These are phyloP conservation scores for Verticillium klebahnii DNA, from an alignment of 2,329 filamentous ascomycete species.

Conservation along the genomic window DNA sequence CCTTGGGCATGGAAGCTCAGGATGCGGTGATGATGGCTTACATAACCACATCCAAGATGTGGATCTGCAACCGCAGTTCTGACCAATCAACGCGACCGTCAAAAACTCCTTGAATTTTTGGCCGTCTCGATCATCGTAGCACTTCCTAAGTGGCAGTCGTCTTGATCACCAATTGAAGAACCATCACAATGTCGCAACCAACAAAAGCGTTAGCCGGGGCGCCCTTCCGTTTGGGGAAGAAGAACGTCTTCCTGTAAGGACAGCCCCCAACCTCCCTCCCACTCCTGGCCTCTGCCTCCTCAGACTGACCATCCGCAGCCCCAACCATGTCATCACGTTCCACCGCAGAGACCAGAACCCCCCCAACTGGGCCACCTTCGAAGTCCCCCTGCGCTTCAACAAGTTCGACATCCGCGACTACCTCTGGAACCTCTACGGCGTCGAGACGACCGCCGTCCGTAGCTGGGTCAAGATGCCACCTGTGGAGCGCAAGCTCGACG, in stretches of 20 bases:
- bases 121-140: constrained; percentile 2
- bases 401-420: constrained; percentile 97
- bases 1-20: too few species aligned
- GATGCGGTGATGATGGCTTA: background rate
- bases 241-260: constrained; percentile 52
- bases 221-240: constrained; percentile 44
- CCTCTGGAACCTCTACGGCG: constrained; percentile 78
- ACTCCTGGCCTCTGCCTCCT: background rate
- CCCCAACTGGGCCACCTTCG: constrained; percentile 81
- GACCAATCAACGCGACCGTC: constrained; percentile 7
- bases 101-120: constrained; percentile 6
- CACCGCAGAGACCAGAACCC: constrained; percentile 67
- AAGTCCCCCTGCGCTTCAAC: constrained; percentile 86
- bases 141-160: background rate
- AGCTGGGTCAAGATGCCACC: constrained; percentile 68
- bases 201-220: constrained; percentile 30
- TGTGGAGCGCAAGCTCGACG: constrained; percentile 46
- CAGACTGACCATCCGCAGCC: constrained; percentile 45
- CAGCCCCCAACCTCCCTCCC: background rate
- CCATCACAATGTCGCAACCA: constrained; percentile 32
- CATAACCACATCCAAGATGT: background rate
- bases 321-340: constrained; percentile 75
- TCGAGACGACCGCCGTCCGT: constrained; percentile 68
- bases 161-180: background rate
- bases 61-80: background rate